Percentiles rank a stretch among this genome's conserved stretches.
Evolutionary conservation across 352 stramenopile species (phyloP).

Genomic region (Pythium sukuiense): DNA sequence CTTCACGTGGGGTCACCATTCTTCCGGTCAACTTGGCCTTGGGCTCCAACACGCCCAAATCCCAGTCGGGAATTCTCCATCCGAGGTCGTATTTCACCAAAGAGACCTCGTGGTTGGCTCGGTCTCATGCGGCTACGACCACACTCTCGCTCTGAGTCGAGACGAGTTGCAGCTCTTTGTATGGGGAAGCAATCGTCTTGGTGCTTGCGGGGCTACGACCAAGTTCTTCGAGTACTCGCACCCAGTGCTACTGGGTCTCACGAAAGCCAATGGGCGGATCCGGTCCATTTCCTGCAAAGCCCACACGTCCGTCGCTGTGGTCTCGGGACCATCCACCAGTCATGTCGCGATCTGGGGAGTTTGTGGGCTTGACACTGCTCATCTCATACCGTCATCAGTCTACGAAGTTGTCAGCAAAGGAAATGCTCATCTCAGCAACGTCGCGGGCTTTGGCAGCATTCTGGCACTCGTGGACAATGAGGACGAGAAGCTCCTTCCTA

Average conservation of each 20-base stretch:
- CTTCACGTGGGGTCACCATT: constrained; percentile 42
- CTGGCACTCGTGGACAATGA: background rate
- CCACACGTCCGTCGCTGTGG: constrained; percentile 13
- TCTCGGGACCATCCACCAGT: background rate
- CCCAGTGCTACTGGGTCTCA: constrained; percentile 29
- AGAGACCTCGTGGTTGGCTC: constrained; percentile 17
- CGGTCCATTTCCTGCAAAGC: constrained; percentile 10
- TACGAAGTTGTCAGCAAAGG: background rate
- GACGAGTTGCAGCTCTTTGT: constrained; percentile 28
- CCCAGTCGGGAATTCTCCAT: constrained; percentile 17
- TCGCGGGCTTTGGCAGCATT: background rate
- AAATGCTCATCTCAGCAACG: background rate
- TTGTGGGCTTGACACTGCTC: background rate
- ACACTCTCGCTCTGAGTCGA: constrained; percentile 32
- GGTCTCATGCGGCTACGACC: constrained; percentile 39
- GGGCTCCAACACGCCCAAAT: constrained; percentile 18
- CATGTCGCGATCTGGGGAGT: constrained; percentile 7
- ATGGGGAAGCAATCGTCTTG: constrained; percentile 43
- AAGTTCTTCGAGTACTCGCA: constrained; percentile 49
- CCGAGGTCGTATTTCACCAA: constrained; percentile 33
- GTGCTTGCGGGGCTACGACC: constrained; percentile 40
- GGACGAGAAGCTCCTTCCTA: too few species aligned
- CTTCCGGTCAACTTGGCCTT: constrained; percentile 36
- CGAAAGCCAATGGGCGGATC: background rate
- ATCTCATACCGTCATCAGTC: background rate